Evolutionary conservation across 768 basidiomycete genomes (phyloP), one percentile per base, ranked within the genome.

Genomic region (Chalciporus piperatus): DNA sequence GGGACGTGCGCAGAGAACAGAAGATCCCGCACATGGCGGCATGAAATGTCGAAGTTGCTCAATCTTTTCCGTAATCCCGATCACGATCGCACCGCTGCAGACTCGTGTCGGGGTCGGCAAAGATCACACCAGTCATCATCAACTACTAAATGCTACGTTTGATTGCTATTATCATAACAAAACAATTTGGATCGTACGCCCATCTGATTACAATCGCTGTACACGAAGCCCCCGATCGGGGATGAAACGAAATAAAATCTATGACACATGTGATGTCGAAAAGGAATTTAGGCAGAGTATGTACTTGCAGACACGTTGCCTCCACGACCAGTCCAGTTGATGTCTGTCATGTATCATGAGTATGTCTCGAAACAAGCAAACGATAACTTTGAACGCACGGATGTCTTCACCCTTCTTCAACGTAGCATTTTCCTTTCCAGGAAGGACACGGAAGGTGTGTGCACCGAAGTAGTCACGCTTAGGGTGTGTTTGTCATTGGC

Each of bases 301-400:
- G 87, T 84, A 55, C 83, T 86, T 35, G 94, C 88, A 48, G 96
- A 92, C 50, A 96, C 93, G 60, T 86, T 92, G 59, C 96, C 96
- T 45, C 96, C 96, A 59, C 92, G 92, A 41, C 96, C 96, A 60
- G 95, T 98, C 96, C 96, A 98, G 80, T 97, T 98, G 76, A 96
- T 79, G 76, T 99, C 96, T 89, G 53, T 12, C 32, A 4, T 45
- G 16, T 9, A 25, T 27, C 10, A 37, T 62, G 52, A 54, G 47
- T 27, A 50, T 23, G 13, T 23, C 20, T 19, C 27, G 9, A 16
- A 41, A 11, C 25, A 45, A 22, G 38, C 27, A n/a, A 6, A 17
- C 5, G 19, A 37, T 39, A 6, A 46, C n/a, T 58, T 32, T 28
- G 38, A 19, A 83, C 91, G 63, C 69, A 92, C 90, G 91, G 70